phyloP scores from a whole-genome alignment of 495 filamentous ascomycete genomes.

The Aspergillus carlsbadensis region DNA sequence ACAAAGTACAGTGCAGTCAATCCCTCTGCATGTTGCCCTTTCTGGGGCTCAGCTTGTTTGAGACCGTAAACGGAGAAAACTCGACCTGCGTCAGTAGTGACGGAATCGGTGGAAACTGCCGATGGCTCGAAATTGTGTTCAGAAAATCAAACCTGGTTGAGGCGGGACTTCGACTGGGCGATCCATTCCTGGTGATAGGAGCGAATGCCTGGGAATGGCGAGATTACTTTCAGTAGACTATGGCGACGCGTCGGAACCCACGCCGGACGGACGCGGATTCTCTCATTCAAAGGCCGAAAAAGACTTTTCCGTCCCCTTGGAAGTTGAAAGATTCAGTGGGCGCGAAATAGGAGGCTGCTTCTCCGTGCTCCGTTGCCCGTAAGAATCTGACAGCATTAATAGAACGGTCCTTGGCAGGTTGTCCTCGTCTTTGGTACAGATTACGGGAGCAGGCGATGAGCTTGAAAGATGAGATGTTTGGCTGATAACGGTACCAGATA shows the following conservation, averaged over 20 bases:
- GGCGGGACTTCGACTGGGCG: conserved; percentile 19
- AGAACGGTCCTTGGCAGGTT: too few relatives aligned
- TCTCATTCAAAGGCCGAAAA: neutral
- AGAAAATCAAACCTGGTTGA: conserved; percentile 17
- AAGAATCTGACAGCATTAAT: too few relatives aligned
- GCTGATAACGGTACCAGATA: neutral
- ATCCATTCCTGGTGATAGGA: conserved; percentile 22
- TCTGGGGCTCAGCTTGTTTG: neutral
- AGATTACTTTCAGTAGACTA: neutral
- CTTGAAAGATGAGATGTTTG: neutral
- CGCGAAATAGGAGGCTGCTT: too few relatives aligned
- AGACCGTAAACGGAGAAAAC: neutral
- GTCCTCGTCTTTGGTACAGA: too few relatives aligned
- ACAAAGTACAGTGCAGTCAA: neutral
- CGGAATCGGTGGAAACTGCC: conserved; percentile 13
- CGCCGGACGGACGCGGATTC: neutral
- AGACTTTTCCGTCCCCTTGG: neutral
- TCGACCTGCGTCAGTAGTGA: conserved; percentile 11
- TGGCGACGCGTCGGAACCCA: neutral
- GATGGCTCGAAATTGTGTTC: conserved; percentile 6
- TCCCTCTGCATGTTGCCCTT: neutral
- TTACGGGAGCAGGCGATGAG: too few relatives aligned
- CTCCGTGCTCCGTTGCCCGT: too few relatives aligned
- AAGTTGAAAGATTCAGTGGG: too few relatives aligned
- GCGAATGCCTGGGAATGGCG: neutral